Base-by-base conservation (phyloP, 306 rosid species). In the Trifolium fragiferum region DNA sequence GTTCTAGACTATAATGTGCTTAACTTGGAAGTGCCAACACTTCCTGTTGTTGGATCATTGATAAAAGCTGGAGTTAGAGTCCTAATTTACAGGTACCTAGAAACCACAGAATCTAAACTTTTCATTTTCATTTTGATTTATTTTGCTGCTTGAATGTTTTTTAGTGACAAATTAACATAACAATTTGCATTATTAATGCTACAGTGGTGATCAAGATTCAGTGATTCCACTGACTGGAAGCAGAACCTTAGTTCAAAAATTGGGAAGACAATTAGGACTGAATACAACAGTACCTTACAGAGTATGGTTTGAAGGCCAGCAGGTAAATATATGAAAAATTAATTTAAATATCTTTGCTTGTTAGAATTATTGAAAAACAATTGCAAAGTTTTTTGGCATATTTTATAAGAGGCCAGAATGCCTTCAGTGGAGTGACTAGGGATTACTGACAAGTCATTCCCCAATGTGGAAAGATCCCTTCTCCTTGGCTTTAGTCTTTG, bases 201-300 rank as follows among this genome's bases (percentile, higher is more conserved):
- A 33, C 86, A 94, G 99, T 75, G 99, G 99, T 9, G 99, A 94
- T 77, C 99, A 94, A 86, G 99, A 94, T 84, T 94, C 97, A 38
- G 99, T 94, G 12, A 90, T 94, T 68, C 99, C 99, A 25, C 81
- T 94, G 47, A 94, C 89, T 7, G 99, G 99, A 65, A 94, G 97
- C 86, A 85, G 99, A 68, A 90, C 82, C 15, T 84, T 92, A 84
- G 92, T 92, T 76, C 93, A 86, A 49, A 81, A 89, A 55, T 84
- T 94, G 66, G 90, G 95, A 7, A 84, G 72, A 78, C 76, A 87
- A 85, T 83, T 90, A 74, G 79, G 82, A 82, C 87, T 92, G 19
- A 86, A 82, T 47, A 87, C 95, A 47, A 86, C 93, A 10, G 90
- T 90, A 13, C 95, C 99, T 35, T 92, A 92, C 62, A 84, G 99